Base-by-base conservation (phyloP, 2,329 filamentous ascomycete species). In the Phialophora tarda region DNA sequence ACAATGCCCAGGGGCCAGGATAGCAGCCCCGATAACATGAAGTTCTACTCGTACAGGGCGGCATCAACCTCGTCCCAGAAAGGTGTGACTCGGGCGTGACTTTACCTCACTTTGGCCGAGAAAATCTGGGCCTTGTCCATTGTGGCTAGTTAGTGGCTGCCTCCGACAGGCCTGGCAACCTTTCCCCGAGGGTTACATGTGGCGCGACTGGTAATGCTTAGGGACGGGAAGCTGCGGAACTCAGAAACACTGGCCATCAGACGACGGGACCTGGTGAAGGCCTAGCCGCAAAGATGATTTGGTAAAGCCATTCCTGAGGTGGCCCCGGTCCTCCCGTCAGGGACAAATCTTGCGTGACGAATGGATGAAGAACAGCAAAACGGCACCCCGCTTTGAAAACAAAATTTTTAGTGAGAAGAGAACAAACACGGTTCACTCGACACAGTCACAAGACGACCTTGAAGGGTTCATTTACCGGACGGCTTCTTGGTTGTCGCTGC, bases 381-480 rank as follows among this genome's bases (percentile, higher is more conserved):
- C 48, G 26, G 14, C 26, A 30, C 26, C 57, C 57, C 58, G 26
- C 58, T 51, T 59, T 30, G 59, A 60, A 60, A 54, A 61, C 48
- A 61, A 61, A 54, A 38, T 24, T 53, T 53, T 61, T 51, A 53
- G 44, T 53, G 23, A 61, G 34, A 44, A 56, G 21, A 38, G 17
- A 34, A 51, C 48, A 53, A 32, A 61, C 59, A 23, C 47, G 32
- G 48, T 54, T 41, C 59, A 53, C 6, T 44, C 28, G 28, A 61
- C 2, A n/a, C 28, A 62, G 63, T 58, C 63, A 65, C 63, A 61
- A 51, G 63, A 65, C 58, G 61, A 51, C 41, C 38, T 21, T n/a
- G 54, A 34, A 48, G 34, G 38, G 17, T 57, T 44, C 5, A 55
- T 50, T 34, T 26, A 51, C 41, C 48, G 53, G 26, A 59, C 17